phyloP scores from a whole-genome alignment of 306 rosid genomes.

The Prunus campanulata region DNA sequence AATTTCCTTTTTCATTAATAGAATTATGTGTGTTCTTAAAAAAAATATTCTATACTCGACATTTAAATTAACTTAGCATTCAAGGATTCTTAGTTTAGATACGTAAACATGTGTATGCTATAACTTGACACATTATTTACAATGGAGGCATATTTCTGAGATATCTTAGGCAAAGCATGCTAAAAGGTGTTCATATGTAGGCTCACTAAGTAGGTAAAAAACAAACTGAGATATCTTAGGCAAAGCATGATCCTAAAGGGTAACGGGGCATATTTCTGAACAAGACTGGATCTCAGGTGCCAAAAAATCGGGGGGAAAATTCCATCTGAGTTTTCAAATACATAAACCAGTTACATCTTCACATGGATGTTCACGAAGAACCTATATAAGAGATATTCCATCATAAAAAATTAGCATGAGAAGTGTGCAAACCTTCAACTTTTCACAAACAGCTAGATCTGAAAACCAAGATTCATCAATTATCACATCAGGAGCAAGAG shows the following conservation, averaged over 20 bases:
- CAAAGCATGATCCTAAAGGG: neutral
- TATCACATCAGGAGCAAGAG: conserved; percentile 13
- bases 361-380: neutral
- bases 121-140: no score
- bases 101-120: no score
- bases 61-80: no score
- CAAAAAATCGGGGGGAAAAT: neutral
- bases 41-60: no score
- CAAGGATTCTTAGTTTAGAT: no score
- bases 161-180: no score
- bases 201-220: neutral
- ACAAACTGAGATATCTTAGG: neutral
- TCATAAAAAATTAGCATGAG: neutral
- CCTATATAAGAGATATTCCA: neutral
- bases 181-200: neutral
- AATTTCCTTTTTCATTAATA: no score
- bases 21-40: no score
- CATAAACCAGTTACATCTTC: neutral
- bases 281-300: neutral
- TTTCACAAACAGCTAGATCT: conserved; percentile 8
- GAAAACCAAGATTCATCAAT: conserved; percentile 17
- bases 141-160: no score
- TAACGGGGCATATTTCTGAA: neutral
- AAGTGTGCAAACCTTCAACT: neutral
- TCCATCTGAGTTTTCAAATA: neutral